Evolutionary conservation across 192 early-diverging fungal species (phyloP).

Genomic region (Radiomyces spectabilis): DNA sequence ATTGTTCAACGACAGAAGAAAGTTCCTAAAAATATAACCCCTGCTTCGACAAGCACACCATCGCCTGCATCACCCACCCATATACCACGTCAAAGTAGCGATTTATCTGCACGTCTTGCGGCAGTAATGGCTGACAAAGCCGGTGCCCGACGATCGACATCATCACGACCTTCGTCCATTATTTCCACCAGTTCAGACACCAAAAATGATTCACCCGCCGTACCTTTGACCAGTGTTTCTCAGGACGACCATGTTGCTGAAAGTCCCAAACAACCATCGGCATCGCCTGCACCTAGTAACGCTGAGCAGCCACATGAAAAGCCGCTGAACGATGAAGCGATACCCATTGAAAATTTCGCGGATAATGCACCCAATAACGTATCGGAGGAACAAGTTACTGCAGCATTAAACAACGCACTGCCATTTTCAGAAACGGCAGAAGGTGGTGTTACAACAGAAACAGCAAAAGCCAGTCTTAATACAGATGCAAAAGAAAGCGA

Average conservation of each 20-base stretch:
- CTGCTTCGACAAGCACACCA: constrained; percentile 9
- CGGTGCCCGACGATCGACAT: constrained; percentile 10
- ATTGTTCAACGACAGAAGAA: constrained; percentile 24
- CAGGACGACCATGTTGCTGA: no score
- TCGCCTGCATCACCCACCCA: neutral
- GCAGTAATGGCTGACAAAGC: constrained; percentile 40
- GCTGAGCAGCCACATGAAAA: neutral
- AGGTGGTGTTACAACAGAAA: neutral
- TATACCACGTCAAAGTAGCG: constrained; percentile 26
- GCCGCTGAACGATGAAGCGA: neutral
- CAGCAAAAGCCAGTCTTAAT: neutral
- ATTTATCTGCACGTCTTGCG: constrained; percentile 36
- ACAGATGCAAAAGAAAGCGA: neutral
- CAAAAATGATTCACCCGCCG: no score
- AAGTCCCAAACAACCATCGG: no score
- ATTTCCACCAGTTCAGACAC: constrained; percentile 5
- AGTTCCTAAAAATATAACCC: neutral
- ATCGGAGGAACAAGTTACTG: neutral
- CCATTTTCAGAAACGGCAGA: no score
- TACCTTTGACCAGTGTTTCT: no score
- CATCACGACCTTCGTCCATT: constrained; percentile 13
- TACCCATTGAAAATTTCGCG: neutral
- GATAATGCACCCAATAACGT: neutral
- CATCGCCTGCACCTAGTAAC: constrained; percentile 6
- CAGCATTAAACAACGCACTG: no score